Evolutionary conservation across 192 early-diverging fungal species (phyloP).

Genomic region (Rhizophagus prolifer): DNA sequence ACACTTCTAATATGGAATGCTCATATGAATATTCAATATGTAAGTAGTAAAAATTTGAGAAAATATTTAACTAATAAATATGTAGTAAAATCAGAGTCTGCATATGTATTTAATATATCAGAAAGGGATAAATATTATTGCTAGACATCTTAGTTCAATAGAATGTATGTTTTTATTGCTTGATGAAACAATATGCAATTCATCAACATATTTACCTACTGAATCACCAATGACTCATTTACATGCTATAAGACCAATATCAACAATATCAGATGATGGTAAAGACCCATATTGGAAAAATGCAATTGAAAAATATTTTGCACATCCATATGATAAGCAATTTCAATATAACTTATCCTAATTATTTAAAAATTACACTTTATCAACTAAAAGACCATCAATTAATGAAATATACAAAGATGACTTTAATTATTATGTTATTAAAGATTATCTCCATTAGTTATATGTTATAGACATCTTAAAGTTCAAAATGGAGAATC

Average conservation of each 20-base stretch:
- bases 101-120: no score
- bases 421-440: neutral
- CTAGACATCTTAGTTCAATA: neutral
- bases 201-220: neutral
- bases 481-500: no score
- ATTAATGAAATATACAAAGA: no score
- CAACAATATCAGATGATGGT: no score
- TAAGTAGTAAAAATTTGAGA: no score
- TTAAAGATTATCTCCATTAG: neutral
- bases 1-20: no score
- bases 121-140: neutral
- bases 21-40: no score
- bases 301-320: neutral
- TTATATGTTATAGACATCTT: no score
- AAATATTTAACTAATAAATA: no score
- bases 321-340: neutral
- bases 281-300: neutral
- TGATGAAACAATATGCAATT: conserved; percentile 12
- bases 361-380: neutral
- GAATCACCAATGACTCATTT: neutral
- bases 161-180: conserved; percentile 13
- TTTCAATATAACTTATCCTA: neutral
- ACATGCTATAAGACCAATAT: neutral
- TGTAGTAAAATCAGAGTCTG: no score
- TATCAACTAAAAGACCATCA: neutral